Percentiles rank a stretch among this genome's conserved stretches.
phyloP scores from a whole-genome alignment of 1,284 basidiomycete species.

The Wolfiporia cocos region DNA sequence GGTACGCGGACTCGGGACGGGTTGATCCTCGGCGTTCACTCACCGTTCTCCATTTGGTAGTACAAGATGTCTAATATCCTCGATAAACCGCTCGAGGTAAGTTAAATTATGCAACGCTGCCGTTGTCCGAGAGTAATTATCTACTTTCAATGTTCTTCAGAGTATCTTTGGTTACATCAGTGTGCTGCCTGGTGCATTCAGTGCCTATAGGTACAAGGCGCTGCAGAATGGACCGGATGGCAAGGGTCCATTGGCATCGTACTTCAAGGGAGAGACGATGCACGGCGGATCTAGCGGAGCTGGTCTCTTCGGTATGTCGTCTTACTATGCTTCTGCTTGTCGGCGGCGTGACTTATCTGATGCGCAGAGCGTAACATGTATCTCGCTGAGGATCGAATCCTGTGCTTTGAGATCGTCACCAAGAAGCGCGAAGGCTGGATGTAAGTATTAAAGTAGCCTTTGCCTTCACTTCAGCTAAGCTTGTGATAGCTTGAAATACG shows the following conservation, averaged over 20 bases:
- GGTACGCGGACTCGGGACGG: conserved; percentile 27
- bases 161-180: conserved; percentile 91
- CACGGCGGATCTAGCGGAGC: conserved; percentile 58
- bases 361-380: conserved; percentile 80
- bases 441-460: conserved; percentile 36
- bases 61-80: conserved; percentile 93
- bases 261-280: conserved; percentile 91
- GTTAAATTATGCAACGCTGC: background rate
- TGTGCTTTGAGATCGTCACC: conserved; percentile 97
- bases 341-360: conserved; percentile 5
- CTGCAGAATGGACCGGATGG: conserved; percentile 78
- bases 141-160: conserved; percentile 28
- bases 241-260: conserved; percentile 82
- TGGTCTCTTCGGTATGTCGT: conserved; percentile 57
- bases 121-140: too few relatives aligned
- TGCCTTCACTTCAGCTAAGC: conserved; percentile 2
- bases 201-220: conserved; percentile 86
- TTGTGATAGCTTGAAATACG: conserved; percentile 70
- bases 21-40: background rate
- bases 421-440: conserved; percentile 82
- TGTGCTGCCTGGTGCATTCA: conserved; percentile 88
- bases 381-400: conserved; percentile 89
- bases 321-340: conserved; percentile 1
- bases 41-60: conserved; percentile 23
- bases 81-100: conserved; percentile 85